Evolutionary conservation across 176 grass and related monocot species (phyloP).

Genomic region (Rhynchospora pubera): DNA sequence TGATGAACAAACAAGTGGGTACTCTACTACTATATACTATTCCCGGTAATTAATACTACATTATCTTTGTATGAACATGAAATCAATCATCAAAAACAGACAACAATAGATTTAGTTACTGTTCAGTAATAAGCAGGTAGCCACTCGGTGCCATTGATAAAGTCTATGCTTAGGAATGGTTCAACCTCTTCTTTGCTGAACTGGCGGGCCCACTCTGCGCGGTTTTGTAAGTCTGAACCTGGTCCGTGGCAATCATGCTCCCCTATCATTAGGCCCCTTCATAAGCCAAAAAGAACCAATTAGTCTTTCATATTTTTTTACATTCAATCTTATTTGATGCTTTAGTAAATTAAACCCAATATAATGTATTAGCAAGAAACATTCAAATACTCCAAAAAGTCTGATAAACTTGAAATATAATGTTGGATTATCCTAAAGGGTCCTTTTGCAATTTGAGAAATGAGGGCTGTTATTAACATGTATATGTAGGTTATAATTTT

Average conservation of each 20-base stretch:
- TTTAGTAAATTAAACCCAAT: not conserved
- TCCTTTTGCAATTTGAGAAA: not conserved
- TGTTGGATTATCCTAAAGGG: not conserved
- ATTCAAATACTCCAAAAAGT: not conserved
- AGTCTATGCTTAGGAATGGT: slow-evolving; percentile 57
- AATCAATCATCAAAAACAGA: not conserved
- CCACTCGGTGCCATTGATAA: slow-evolving; percentile 82
- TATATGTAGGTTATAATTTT: not conserved
- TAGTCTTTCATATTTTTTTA: not conserved
- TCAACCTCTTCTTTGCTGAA: slow-evolving; percentile 37
- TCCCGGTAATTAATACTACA: not conserved
- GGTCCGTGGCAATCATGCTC: slow-evolving; percentile 65
- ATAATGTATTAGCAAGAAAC: not conserved
- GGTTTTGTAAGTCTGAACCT: slow-evolving; percentile 29
- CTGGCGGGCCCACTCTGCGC: slow-evolving; percentile 40
- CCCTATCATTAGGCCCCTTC: slow-evolving; percentile 47
- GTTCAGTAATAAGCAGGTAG: slow-evolving; percentile 50
- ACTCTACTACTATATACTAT: not conserved
- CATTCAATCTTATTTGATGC: not conserved
- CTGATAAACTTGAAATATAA: not conserved
- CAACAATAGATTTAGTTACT: not conserved
- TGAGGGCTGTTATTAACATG: not conserved
- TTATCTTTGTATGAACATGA: not conserved
- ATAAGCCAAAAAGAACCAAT: not conserved
- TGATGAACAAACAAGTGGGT: not conserved